Conservation (phyloP, 306 rosid species). For the Cicer chorassanicum region DNA sequence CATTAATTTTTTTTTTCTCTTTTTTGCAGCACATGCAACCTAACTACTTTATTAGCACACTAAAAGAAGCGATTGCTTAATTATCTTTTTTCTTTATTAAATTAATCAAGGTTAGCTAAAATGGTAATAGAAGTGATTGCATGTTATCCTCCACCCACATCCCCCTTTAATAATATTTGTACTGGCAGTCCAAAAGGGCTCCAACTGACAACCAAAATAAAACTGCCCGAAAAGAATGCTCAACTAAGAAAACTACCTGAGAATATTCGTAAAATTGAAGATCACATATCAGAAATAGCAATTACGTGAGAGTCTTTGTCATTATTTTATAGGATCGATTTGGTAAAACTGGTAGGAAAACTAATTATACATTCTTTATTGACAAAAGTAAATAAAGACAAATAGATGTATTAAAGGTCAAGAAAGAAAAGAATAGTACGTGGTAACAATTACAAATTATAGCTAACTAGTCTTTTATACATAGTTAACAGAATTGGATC, state of each 20-base stretch:
- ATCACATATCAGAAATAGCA: neutral
- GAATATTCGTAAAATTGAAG: constrained; percentile 46
- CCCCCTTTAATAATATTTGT: constrained; percentile 47
- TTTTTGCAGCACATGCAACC: constrained; percentile 62
- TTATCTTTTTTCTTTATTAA: constrained; percentile 41
- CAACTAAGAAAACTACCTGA: constrained; percentile 60
- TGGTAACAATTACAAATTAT: too few species aligned
- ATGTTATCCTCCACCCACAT: constrained; percentile 64
- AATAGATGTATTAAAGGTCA: neutral
- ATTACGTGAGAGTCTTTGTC: neutral
- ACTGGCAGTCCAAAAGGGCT: constrained; percentile 14
- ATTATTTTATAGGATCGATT: constrained; percentile 23
- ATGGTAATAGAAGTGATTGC: constrained; percentile 52
- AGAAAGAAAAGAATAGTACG: too few species aligned
- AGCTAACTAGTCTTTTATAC: too few species aligned
- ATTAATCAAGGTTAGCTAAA: constrained; percentile 44
- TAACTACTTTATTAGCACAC: constrained; percentile 44
- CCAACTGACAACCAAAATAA: constrained; percentile 53
- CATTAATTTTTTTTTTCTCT: constrained; percentile 31
- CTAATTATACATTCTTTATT: constrained; percentile 11
- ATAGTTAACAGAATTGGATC: too few species aligned
- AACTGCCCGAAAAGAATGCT: constrained; percentile 47
- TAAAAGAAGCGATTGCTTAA: constrained; percentile 47
- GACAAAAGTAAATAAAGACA: constrained; percentile 7
- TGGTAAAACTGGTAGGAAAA: constrained; percentile 24